These are phyloP conservation scores for Fonsecaea pedrosoi DNA, from an alignment of 2,329 filamentous ascomycete genomes.

Conservation along the genomic window DNA sequence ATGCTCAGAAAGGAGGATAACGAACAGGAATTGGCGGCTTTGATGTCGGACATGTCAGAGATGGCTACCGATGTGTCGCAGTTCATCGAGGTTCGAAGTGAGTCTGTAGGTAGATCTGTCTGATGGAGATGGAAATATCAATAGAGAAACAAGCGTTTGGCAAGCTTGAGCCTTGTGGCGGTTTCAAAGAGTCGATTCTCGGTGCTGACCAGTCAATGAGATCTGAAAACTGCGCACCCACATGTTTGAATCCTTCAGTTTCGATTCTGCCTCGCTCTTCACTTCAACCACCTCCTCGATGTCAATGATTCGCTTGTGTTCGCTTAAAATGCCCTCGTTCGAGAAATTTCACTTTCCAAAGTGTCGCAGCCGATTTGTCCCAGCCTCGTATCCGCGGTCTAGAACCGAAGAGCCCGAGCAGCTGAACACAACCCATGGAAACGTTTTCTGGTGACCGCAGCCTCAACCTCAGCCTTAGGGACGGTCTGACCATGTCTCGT, in stretches of 20 bases:
- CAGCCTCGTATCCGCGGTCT: slow-evolving; percentile 2
- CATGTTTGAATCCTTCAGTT: neutral
- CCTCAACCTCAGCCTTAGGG: neutral
- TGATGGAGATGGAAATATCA: neutral
- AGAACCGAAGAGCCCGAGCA: neutral
- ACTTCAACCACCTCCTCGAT: neutral
- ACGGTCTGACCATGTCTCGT: neutral
- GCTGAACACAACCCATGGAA: neutral
- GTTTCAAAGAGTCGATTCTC: no score
- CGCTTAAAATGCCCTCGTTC: neutral
- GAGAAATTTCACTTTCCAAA: neutral
- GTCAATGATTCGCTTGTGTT: neutral
- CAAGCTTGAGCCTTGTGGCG: neutral
- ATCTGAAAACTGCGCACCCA: no score
- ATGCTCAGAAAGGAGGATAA: slow-evolving; percentile 3
- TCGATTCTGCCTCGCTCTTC: neutral
- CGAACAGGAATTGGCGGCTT: neutral
- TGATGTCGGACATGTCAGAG: neutral
- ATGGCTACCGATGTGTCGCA: slow-evolving; percentile 3
- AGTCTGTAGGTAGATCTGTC: neutral
- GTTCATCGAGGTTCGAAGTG: neutral
- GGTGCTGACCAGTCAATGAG: no score
- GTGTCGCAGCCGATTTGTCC: neutral
- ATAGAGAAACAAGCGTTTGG: neutral
- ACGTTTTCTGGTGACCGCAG: neutral